phyloP scores from a whole-genome alignment of 495 filamentous ascomycete species.

The Penicillium herquei region DNA sequence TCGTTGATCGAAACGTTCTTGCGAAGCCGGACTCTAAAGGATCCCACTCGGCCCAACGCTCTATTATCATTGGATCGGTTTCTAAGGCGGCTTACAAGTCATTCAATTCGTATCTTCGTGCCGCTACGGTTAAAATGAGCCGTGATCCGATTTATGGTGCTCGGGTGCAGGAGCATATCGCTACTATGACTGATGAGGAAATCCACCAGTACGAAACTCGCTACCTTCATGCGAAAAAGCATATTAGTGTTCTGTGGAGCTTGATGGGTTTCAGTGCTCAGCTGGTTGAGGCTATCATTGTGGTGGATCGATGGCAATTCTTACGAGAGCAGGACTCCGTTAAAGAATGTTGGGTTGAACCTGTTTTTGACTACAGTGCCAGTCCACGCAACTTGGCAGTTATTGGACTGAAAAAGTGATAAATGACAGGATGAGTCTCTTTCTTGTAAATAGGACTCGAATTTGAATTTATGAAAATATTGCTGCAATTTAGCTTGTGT shows the following conservation, averaged over 20 bases:
- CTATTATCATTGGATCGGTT: conserved; percentile 82
- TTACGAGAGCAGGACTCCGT: conserved; percentile 70
- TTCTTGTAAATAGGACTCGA: too few relatives aligned
- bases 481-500: too few relatives aligned
- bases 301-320: conserved; percentile 89
- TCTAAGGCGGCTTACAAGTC: conserved; percentile 75
- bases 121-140: conserved; percentile 70
- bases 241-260: conserved; percentile 86
- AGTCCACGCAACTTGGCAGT: conserved; percentile 89
- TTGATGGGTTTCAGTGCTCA: conserved; percentile 93
- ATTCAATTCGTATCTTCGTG: conserved; percentile 74
- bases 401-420: conserved; percentile 78
- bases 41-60: conserved; percentile 14
- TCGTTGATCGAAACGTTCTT: conserved; percentile 77
- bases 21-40: conserved; percentile 42
- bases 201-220: conserved; percentile 64
- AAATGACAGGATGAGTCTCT: too few relatives aligned
- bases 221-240: conserved; percentile 66
- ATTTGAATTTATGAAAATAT: too few relatives aligned
- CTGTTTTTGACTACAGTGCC: conserved; percentile 81
- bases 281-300: conserved; percentile 84
- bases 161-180: conserved; percentile 60
- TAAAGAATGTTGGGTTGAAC: conserved; percentile 81
- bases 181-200: conserved; percentile 66
- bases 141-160: conserved; percentile 55